These are phyloP conservation scores for Termitomyces eurrhizus DNA, from an alignment of 768 basidiomycete genomes.

Conservation along the genomic window DNA sequence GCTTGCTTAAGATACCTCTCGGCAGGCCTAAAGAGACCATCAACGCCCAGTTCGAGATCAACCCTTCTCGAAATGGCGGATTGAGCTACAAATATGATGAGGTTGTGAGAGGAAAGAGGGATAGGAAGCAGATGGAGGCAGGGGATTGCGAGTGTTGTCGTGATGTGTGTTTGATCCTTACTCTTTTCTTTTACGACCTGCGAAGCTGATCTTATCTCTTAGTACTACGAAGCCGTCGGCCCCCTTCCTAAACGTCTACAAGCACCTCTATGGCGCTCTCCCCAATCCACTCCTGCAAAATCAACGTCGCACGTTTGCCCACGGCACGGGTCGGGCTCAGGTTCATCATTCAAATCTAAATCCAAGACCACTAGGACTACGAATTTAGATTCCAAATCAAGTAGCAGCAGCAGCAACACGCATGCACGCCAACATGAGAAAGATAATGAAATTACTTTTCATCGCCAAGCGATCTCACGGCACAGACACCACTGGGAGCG, in stretches of 20 bases:
- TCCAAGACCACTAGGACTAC: background rate
- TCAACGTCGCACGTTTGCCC: constrained; percentile 17
- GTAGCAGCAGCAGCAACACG: background rate
- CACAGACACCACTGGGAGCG: constrained; percentile 71
- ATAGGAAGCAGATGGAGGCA: constrained; percentile 63
- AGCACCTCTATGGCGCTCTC: constrained; percentile 74
- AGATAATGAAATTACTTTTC: constrained; percentile 38
- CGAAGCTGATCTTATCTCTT: background rate
- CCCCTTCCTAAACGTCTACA: constrained; percentile 63
- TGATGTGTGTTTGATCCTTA: constrained; percentile 44
- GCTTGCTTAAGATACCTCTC: constrained; percentile 1
- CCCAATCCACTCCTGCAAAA: constrained; percentile 31
- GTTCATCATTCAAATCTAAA: background rate
- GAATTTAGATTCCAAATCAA: background rate
- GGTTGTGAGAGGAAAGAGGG: constrained; percentile 65
- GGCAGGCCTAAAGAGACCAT: constrained; percentile 34
- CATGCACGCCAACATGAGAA: constrained; percentile 16
- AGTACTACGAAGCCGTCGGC: constrained; percentile 82
- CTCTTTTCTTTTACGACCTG: background rate
- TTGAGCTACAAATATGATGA: constrained; percentile 67
- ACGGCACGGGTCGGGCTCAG: constrained; percentile 17
- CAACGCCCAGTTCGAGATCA: constrained; percentile 63
- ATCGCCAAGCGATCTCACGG: constrained; percentile 67
- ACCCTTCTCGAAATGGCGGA: constrained; percentile 63
- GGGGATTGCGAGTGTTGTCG: constrained; percentile 82